Evolutionary conservation across 179 eudicot genomes (phyloP).

Genomic region (Spergularia azorica): DNA sequence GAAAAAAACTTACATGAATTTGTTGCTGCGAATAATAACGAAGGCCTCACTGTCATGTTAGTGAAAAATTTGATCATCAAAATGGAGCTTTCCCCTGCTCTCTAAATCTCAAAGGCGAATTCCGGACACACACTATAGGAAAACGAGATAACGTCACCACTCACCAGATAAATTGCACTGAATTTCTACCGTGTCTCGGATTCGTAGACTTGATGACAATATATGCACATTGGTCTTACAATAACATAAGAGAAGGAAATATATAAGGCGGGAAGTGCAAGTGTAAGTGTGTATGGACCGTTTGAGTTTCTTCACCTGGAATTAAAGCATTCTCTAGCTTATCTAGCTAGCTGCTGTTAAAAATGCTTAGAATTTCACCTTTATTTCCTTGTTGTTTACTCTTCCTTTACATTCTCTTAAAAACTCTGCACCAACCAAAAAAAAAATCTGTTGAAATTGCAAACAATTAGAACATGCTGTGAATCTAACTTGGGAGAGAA

Average conservation of each 20-base stretch:
- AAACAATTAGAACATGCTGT: conserved; percentile 19
- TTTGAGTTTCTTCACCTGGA: conserved; percentile 30
- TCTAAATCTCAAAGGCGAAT: background rate
- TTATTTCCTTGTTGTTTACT: conserved; percentile 33
- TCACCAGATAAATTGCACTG: background rate
- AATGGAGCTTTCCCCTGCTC: background rate
- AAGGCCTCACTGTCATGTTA: too few relatives aligned
- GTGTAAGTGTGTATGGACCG: background rate
- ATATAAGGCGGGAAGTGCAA: conserved; percentile 3
- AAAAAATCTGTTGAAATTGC: too few relatives aligned
- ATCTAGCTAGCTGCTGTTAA: background rate
- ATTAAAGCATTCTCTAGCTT: conserved; percentile 37
- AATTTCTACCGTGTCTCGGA: background rate
- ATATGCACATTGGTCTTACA: background rate
- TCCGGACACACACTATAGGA: background rate
- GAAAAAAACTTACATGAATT: too few relatives aligned
- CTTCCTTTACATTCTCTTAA: conserved; percentile 23
- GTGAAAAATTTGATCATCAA: too few relatives aligned
- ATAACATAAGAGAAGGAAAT: background rate
- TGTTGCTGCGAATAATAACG: too few relatives aligned
- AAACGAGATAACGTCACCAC: background rate
- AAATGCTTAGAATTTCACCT: background rate
- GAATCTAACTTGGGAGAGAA: background rate
- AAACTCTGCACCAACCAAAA: background rate
- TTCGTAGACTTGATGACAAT: background rate